phyloP scores from a whole-genome alignment of 345 rosid species.

The Salix exigua region DNA sequence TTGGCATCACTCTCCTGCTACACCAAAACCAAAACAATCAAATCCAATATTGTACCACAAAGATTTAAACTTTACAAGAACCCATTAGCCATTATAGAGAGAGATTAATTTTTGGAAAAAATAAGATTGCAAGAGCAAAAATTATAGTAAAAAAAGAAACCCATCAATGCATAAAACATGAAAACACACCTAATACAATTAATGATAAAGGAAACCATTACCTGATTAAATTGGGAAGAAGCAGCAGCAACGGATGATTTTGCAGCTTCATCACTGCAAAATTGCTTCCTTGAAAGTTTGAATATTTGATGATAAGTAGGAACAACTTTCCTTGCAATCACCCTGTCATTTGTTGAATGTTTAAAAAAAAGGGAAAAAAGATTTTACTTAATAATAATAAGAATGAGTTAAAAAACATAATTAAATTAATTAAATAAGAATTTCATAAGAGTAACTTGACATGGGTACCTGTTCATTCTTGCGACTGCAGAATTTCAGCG shows the following conservation, averaged over 20 bases:
- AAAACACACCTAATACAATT: not conserved
- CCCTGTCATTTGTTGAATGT: not conserved
- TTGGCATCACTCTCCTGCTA: constrained; percentile 35
- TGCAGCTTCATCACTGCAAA: constrained; percentile 1
- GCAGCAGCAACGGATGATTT: not conserved
- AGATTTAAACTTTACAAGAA: too few species aligned
- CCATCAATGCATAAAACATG: not conserved
- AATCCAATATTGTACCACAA: not conserved
- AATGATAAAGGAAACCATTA: not conserved
- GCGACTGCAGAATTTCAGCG: not conserved
- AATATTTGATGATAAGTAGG: not conserved
- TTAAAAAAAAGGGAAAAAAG: not conserved
- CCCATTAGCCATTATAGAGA: too few species aligned
- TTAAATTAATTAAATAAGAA: not conserved
- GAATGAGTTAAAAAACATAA: too few species aligned
- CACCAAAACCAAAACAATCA: not conserved
- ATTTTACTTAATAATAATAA: too few species aligned
- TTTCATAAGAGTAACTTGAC: not conserved
- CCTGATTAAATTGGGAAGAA: not conserved
- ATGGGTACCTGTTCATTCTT: constrained; percentile 18
- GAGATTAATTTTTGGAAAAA: too few species aligned
- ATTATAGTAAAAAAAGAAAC: too few species aligned
- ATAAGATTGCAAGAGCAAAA: too few species aligned
- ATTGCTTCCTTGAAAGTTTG: not conserved
- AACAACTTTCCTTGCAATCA: not conserved